Evolutionary conservation across 139 green algal species (phyloP), one percentile per base, ranked within the genome.

Genomic region (Microglena sp.): DNA sequence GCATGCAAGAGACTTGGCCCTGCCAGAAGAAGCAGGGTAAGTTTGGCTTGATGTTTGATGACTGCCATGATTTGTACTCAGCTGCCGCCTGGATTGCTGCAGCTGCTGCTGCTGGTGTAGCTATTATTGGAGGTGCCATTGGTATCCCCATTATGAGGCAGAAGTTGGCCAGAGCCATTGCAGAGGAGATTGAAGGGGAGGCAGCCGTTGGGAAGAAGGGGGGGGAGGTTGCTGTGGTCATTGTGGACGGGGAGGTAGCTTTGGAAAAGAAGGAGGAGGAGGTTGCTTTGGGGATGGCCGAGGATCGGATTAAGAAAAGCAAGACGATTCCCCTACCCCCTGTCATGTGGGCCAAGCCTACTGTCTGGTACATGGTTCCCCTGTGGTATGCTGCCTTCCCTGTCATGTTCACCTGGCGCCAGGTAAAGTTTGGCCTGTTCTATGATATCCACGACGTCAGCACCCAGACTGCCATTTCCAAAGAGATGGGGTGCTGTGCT

Each of bases 401-500:
- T 11, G 8, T 46, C 40, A 46, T 46, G 8, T 8, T 11, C 40
- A n/a, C 11, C 40, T 46, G 8, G 8, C 8, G 8, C 40, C 40
- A 46, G 40, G 11, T 46, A 8, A 46, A 11, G 40, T 11, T 8
- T 46, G 40, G 40, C n/a, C n/a, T n/a, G n/a, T n/a, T n/a, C n/a
- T n/a, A 33, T 66, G 59, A 66, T 35, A 35, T 66, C 34, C 59
- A 66, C 59, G 33, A 55, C 5, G n/a, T n/a, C n/a, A n/a, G n/a
- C n/a, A n/a, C 33, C 33, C 5, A n/a, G 4, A 43, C 68, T 36
- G 43, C 59, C n/a, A 36, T 22, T 6, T 35, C 72, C 0, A 24
- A 34, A 6, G 24, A 46, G 46, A 75, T 79, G 46, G 67, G 75
- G 57, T 32, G 24, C 1, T 32, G 29, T 28, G 70, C 67, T 4